Conservation (phyloP, 345 rosid species). For the Eucalyptus marginata region DNA sequence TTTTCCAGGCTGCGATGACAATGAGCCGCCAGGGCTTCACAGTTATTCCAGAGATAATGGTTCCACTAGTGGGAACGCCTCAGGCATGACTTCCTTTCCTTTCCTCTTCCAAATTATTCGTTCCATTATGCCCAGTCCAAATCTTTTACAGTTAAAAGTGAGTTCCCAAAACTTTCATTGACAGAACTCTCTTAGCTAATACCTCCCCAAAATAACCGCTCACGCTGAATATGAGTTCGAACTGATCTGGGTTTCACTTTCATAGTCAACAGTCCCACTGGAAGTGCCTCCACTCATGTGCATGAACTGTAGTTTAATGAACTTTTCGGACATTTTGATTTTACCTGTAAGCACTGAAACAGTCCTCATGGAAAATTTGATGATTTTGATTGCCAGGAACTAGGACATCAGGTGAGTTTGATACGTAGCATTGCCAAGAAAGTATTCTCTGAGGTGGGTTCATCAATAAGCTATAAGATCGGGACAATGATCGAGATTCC, state of each 20-base stretch:
- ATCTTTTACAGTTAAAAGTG: neutral
- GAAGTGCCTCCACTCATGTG: neutral
- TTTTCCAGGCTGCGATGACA: conserved; percentile 79
- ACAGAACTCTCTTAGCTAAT: neutral
- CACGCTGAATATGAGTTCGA: neutral
- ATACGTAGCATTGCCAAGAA: conserved; percentile 49
- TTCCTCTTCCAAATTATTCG: neutral
- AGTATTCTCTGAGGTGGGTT: conserved; percentile 67
- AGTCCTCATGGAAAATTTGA: neutral
- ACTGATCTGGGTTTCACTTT: neutral
- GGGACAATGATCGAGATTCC: conserved; percentile 99
- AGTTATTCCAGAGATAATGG: conserved; percentile 95
- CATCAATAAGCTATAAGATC: conserved; percentile 57
- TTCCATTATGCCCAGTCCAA: neutral
- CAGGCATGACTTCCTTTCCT: conserved; percentile 32
- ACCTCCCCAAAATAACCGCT: neutral
- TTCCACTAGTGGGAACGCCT: conserved; percentile 97
- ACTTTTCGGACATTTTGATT: neutral
- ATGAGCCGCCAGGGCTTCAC: conserved; percentile 65
- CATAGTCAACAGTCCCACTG: neutral
- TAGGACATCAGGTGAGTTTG: conserved; percentile 62
- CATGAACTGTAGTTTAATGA: neutral
- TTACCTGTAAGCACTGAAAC: neutral
- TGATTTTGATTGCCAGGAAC: conserved; percentile 33
- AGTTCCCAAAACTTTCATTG: neutral